Evolutionary conservation across 2,329 filamentous ascomycete genomes (phyloP), one percentile per base, ranked within the genome.

Genomic region (Parafenestella ontariensis): DNA sequence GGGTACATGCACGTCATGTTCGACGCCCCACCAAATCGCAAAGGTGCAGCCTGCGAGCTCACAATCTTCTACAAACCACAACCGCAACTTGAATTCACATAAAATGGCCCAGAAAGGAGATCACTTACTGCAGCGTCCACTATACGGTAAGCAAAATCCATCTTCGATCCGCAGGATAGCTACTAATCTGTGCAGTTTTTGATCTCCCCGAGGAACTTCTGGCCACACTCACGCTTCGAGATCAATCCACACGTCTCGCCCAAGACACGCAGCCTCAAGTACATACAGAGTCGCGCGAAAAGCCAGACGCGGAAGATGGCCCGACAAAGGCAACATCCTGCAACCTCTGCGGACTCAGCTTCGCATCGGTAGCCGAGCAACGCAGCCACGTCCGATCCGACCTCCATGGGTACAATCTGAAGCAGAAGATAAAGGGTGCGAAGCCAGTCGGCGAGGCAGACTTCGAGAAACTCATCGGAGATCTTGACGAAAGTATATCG

Each of bases 381-480:
- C 86, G 91, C 57, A 84, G 86, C 54, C 95, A 99, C 76, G 87
- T 91, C 53, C 90, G 91, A 67, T 96, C 94, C 9, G 95, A 99
- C 70, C 82, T 96, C 44, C 95, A 99, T 75, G 85, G 89, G 61
- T 99, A 97, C 78, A 99, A 99, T 73, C 78, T 98, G 57, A 98
- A 96, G 77, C 90, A 94, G 72, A 96, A 91, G 79, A 79, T 96
- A 52, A 87, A 91, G 42, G 91, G 91, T 0, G 82, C 83, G 53
- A 83, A 83, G 9, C 77, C 90, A 0, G 89, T 97, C 1, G 85
- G 86, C 1, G 95, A 99, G 70, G 75, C 72, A 7, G 92, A 96
- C 29, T 99, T 99, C 64, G 91, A 95, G 72, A 91, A 89, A 71
- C 82, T 97, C 6, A 83, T 98, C 7, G 91, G 87, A 64, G 87